Conservation (phyloP, 441 rosid species). For the Syzygium malaccense region DNA sequence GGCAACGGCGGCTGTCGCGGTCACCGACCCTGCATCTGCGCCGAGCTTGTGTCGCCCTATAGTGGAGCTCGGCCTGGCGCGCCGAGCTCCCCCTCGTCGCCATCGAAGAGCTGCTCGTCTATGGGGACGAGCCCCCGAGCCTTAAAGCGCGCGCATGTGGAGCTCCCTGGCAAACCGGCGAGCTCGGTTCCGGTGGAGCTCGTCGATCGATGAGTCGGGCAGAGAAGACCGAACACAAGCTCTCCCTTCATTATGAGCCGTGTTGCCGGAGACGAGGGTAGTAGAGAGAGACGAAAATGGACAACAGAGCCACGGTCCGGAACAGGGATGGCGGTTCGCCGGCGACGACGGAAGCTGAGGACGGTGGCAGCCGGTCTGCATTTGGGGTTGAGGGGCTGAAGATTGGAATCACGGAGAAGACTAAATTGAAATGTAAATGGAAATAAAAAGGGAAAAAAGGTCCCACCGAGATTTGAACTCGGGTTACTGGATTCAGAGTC, state of each 20-base stretch:
- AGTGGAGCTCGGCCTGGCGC: not conserved
- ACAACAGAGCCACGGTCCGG: too few relatives aligned
- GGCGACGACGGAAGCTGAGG: not conserved
- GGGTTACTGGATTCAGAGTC: not conserved
- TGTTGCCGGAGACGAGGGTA: too few relatives aligned
- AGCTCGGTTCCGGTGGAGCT: not conserved
- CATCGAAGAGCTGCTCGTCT: not conserved
- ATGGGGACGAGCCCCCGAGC: not conserved
- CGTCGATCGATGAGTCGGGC: too few relatives aligned
- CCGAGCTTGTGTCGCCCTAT: not conserved
- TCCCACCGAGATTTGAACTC: not conserved
- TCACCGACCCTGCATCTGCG: not conserved
- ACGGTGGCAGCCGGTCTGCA: not conserved
- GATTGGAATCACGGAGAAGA: not conserved
- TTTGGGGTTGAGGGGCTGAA: too few relatives aligned
- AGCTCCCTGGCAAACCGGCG: not conserved
- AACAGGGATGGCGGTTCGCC: not conserved
- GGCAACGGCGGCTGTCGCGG: not conserved
- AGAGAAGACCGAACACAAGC: not conserved
- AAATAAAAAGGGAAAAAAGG: not conserved
- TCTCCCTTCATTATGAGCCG: not conserved
- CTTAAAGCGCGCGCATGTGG: not conserved
- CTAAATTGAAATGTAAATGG: accelerated
- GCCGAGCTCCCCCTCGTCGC: too few relatives aligned
- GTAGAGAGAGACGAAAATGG: too few relatives aligned